Percentiles rank a stretch among this genome's conserved stretches.
Conservation (phyloP, 176 grass and related monocot species). For the Aegilops bicornis region DNA sequence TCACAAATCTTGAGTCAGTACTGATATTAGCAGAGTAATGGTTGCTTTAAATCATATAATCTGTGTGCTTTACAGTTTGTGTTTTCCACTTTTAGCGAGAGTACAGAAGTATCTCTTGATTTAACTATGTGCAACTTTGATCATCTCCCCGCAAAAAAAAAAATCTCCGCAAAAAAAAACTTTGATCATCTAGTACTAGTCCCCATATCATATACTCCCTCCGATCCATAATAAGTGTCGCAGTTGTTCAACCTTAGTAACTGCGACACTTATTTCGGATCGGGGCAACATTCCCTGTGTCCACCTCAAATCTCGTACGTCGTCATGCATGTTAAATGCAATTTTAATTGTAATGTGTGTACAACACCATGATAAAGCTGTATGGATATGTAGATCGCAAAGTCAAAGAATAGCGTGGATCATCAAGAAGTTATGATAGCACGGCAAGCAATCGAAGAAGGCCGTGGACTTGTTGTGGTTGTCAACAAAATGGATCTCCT, state of each 20-base stretch:
- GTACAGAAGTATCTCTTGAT: neutral
- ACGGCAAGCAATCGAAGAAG: constrained; percentile 93
- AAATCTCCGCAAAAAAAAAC: neutral
- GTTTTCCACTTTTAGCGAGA: constrained; percentile 2
- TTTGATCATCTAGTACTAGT: neutral
- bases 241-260: too few species aligned
- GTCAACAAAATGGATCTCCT: constrained; percentile 99
- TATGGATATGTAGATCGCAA: constrained; percentile 70
- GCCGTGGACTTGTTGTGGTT: constrained; percentile 82
- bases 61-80: neutral
- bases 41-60: constrained; percentile 1
- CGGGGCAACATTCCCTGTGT: neutral
- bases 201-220: neutral
- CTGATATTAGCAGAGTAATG: neutral
- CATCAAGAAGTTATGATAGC: constrained; percentile 90
- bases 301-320: neutral
- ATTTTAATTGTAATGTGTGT: constrained; percentile 12
- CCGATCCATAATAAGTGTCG: too few species aligned
- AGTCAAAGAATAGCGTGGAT: constrained; percentile 76
- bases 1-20: neutral
- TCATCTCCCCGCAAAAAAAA: neutral
- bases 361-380: constrained; percentile 14
- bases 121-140: neutral
- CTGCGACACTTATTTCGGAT: too few species aligned
- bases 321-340: constrained; percentile 7